Evolutionary conservation across 768 basidiomycete species (phyloP).

Genomic region (Mycena latifolia): DNA sequence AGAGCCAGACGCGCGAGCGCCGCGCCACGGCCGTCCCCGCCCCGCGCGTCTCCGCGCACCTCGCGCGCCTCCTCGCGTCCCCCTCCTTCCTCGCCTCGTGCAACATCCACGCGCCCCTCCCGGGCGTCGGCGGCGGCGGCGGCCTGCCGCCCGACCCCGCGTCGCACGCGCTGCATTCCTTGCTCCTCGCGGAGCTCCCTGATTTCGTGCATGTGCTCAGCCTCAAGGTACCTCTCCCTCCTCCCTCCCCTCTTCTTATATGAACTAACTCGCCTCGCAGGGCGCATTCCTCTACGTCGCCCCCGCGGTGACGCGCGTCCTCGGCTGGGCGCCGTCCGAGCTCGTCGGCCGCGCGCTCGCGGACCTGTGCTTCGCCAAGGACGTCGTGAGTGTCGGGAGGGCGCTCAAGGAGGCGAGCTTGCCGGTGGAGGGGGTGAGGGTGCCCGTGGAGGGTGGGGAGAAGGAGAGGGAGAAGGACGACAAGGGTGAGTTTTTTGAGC

Average conservation of each 20-base stretch:
- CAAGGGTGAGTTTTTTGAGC: constrained; percentile 10
- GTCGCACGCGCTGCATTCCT: constrained; percentile 64
- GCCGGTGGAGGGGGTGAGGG: constrained; percentile 63
- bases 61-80: constrained; percentile 16
- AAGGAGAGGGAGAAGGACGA: background rate
- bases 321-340: constrained; percentile 90
- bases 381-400: constrained; percentile 61
- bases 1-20: constrained; percentile 1
- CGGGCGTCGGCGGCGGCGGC: constrained; percentile 11
- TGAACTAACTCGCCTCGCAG: constrained; percentile 53
- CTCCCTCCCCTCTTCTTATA: too few species aligned
- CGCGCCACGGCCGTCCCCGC: constrained; percentile 16
- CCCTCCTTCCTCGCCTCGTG: constrained; percentile 17
- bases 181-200: constrained; percentile 71
- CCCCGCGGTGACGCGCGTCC: constrained; percentile 78
- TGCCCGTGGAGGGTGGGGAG: too few species aligned
- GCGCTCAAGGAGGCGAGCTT: constrained; percentile 36
- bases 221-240: constrained; percentile 18
- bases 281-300: constrained; percentile 94
- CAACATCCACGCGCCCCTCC: background rate
- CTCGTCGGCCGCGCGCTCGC: constrained; percentile 83
- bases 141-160: constrained; percentile 43
- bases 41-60: constrained; percentile 10
- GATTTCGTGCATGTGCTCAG: constrained; percentile 90
- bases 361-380: constrained; percentile 90